phyloP scores from a whole-genome alignment of 2,329 filamentous ascomycete species.

The Karstenula rhodostoma region DNA sequence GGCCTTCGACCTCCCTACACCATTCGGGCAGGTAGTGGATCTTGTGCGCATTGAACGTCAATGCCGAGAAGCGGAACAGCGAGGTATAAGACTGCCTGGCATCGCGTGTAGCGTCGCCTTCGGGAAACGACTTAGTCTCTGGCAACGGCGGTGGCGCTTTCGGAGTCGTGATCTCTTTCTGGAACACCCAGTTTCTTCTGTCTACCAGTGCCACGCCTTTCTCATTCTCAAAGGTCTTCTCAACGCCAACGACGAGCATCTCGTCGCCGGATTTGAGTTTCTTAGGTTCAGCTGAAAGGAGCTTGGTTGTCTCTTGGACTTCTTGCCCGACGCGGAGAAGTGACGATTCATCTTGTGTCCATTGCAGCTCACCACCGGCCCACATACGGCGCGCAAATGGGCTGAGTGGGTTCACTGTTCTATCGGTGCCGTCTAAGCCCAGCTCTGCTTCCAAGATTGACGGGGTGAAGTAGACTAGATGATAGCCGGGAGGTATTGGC shows the following conservation, averaged over 20 bases:
- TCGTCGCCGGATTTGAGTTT: constrained; percentile 60
- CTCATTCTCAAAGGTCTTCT: constrained; percentile 58
- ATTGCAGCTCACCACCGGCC: constrained; percentile 82
- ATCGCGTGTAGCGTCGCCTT: constrained; percentile 50
- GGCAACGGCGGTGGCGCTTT: constrained; percentile 35
- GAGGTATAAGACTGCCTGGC: constrained; percentile 73
- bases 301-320: constrained; percentile 55
- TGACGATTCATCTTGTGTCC: constrained; percentile 46
- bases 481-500: constrained; percentile 72
- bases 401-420: constrained; percentile 74
- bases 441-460: constrained; percentile 70
- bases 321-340: constrained; percentile 40
- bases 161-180: constrained; percentile 56
- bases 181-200: constrained; percentile 47
- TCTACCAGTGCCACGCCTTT: constrained; percentile 48
- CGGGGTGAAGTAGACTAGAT: constrained; percentile 88
- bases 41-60: constrained; percentile 90
- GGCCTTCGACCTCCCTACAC: constrained; percentile 75
- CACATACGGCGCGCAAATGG: constrained; percentile 83
- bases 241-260: constrained; percentile 67
- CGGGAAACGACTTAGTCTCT: constrained; percentile 29
- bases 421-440: constrained; percentile 84
- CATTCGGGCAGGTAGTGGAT: constrained; percentile 86
- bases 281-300: constrained; percentile 56
- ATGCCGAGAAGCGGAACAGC: constrained; percentile 88